These are phyloP conservation scores for Dactylellina haptotyla DNA, from an alignment of 2,329 filamentous ascomycete genomes.

Conservation along the genomic window DNA sequence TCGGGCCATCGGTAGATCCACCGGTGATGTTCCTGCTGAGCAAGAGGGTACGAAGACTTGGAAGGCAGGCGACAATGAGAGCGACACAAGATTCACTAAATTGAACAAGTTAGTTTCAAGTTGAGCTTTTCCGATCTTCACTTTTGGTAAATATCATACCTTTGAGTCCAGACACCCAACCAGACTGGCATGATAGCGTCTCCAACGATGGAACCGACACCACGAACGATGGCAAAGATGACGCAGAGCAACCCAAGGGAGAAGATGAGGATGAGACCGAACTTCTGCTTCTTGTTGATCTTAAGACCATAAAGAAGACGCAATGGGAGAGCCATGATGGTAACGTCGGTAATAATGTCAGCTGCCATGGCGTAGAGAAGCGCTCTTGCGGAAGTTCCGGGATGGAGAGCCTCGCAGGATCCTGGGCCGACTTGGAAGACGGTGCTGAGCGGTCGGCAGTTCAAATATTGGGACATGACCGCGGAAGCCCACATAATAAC, in stretches of 20 bases:
- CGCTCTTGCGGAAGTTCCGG: slow-evolving; percentile 43
- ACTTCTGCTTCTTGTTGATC: slow-evolving; percentile 58
- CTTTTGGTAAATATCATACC: slow-evolving; percentile 30
- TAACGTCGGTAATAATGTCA: slow-evolving; percentile 59
- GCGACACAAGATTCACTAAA: slow-evolving; percentile 47
- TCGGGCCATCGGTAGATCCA: slow-evolving; percentile 26
- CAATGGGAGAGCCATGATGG: slow-evolving; percentile 59
- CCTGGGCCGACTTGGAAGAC: slow-evolving; percentile 58
- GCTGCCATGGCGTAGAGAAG: slow-evolving; percentile 58
- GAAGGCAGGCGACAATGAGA: slow-evolving; percentile 50
- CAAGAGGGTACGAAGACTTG: slow-evolving; percentile 45
- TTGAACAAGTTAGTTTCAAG: slow-evolving; percentile 1
- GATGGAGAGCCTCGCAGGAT: slow-evolving; percentile 48
- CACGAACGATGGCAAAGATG: slow-evolving; percentile 59
- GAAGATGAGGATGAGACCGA: slow-evolving; percentile 58
- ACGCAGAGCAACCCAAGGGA: slow-evolving; percentile 59
- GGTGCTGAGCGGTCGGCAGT: slow-evolving; percentile 58
- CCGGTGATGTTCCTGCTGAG: slow-evolving; percentile 34
- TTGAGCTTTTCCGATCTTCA: not conserved
- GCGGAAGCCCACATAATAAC: slow-evolving; percentile 58
- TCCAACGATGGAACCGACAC: slow-evolving; percentile 50
- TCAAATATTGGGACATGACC: slow-evolving; percentile 57
- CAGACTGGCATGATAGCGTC: slow-evolving; percentile 50
- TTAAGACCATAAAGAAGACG: slow-evolving; percentile 59
- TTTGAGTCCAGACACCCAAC: slow-evolving; percentile 51